Evolutionary conservation across 257 asterid genomes (phyloP), one percentile per base, ranked within the genome.

Genomic region (Gynochthodes officinalis): DNA sequence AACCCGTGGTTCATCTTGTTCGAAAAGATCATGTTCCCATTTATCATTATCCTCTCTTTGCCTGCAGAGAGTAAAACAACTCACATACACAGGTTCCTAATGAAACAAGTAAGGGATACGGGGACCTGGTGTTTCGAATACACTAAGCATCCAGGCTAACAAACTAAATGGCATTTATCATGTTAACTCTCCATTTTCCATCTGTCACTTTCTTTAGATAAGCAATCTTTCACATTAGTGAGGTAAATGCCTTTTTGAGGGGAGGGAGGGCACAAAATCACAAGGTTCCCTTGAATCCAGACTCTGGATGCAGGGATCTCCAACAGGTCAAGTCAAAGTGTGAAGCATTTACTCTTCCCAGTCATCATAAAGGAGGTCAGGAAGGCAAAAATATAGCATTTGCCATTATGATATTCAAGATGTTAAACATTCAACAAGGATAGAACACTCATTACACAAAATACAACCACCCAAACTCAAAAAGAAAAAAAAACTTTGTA

Each of bases 1-100:
- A 73, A 81, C 73, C 63, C 77, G 91, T 71, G 83, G 77, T 72
- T 54, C 82, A 19, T 67, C 72, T 66, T 76, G 77, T 59, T 86
- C 87, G 30, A 82, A 93, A 72, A 93, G 96, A 81, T 89, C 96
- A 75, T 90, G 97, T 73, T 85, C 88, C 98, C 98, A 93, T 81
- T 93, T 93, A 80, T 85, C 96, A 82, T 86, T 93, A 71, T 89
- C 95, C 73, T 89, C 95, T 76, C 98, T 86, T 80, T 75, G 90
- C 80, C 98, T 93, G 88, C 86, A 89, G 59, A 75, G 64, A 77
- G 67, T 30, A 46, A 64, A 67, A 65, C 60, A 64, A 67, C 77
- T 78, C 71, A 76, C 35, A 58, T 57, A 72, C 74, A 63, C 64
- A 35, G 60, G 64, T 78, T 64, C 44, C 62, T 70, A 74, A 73